Conservation (phyloP, 768 basidiomycete genomes). For the Phaeolepiota aurea region DNA sequence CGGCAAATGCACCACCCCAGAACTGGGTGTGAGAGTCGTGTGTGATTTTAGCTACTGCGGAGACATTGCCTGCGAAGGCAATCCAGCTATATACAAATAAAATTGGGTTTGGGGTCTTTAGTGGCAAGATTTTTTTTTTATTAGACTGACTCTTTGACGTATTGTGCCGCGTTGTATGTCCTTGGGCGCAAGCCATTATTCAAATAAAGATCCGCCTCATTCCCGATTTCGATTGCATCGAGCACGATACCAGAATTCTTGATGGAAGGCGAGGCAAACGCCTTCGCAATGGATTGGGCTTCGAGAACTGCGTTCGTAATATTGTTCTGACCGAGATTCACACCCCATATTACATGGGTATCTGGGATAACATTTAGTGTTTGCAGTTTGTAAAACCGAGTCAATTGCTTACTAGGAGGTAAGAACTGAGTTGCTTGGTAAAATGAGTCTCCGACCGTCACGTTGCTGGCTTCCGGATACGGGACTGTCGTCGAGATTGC, state of each 20-base stretch:
- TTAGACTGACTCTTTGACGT: slow-evolving; percentile 37
- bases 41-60: slow-evolving; percentile 27
- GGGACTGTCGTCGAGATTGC: slow-evolving; percentile 38
- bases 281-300: slow-evolving; percentile 37
- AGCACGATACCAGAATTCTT: slow-evolving; percentile 32
- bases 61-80: slow-evolving; percentile 40
- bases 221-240: slow-evolving; percentile 55
- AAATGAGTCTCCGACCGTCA: slow-evolving; percentile 49
- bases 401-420: slow-evolving; percentile 29
- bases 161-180: slow-evolving; percentile 32
- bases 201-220: slow-evolving; percentile 50
- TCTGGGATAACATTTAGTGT: slow-evolving; percentile 20
- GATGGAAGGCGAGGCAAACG: slow-evolving; percentile 35
- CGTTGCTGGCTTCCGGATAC: slow-evolving; percentile 59
- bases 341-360: slow-evolving; percentile 58
- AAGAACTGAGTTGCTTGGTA: slow-evolving; percentile 46
- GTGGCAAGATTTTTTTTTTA: background rate
- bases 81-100: slow-evolving; percentile 36
- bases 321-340: slow-evolving; percentile 53
- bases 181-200: slow-evolving; percentile 33
- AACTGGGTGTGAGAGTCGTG: slow-evolving; percentile 32
- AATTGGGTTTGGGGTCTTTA: background rate
- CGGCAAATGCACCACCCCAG: slow-evolving; percentile 41
- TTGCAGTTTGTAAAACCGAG: slow-evolving; percentile 2
- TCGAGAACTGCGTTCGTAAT: slow-evolving; percentile 40